Percentiles rank a stretch among this genome's conserved stretches.
phyloP scores from a whole-genome alignment of 306 rosid genomes.

The Prunus davidiana region DNA sequence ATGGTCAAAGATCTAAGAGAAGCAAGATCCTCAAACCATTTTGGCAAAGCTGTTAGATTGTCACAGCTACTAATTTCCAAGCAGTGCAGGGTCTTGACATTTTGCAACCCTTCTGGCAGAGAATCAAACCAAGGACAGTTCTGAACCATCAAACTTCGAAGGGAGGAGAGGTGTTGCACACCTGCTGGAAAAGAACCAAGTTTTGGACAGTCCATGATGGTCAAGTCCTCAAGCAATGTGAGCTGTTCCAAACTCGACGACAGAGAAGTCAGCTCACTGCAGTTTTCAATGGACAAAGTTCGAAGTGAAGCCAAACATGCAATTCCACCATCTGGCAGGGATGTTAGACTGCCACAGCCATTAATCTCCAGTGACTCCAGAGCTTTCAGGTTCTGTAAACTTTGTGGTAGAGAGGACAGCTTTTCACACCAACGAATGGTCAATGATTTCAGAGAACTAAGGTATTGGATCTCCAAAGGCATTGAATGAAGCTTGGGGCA shows the following conservation, averaged over 20 bases:
- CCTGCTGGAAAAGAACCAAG: neutral
- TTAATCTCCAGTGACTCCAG: neutral
- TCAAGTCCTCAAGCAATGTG: conserved; percentile 8
- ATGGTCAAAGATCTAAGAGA: neutral
- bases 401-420: neutral
- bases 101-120: neutral
- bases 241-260: neutral
- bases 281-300: conserved; percentile 16
- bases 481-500: conserved; percentile 1
- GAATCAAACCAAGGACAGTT: conserved; percentile 5
- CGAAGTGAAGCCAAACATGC: neutral
- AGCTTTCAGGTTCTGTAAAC: conserved; percentile 2
- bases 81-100: neutral
- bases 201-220: neutral
- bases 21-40: conserved; percentile 10
- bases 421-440: conserved; percentile 7
- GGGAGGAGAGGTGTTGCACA: neutral
- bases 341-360: neutral
- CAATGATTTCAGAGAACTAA: conserved; percentile 11
- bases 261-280: conserved; percentile 1
- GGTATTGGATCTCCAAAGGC: neutral
- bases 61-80: neutral
- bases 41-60: neutral
- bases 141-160: neutral
- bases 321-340: neutral